Conservation (phyloP, 1,284 basidiomycete species). For the Cryptococcus sp. region DNA sequence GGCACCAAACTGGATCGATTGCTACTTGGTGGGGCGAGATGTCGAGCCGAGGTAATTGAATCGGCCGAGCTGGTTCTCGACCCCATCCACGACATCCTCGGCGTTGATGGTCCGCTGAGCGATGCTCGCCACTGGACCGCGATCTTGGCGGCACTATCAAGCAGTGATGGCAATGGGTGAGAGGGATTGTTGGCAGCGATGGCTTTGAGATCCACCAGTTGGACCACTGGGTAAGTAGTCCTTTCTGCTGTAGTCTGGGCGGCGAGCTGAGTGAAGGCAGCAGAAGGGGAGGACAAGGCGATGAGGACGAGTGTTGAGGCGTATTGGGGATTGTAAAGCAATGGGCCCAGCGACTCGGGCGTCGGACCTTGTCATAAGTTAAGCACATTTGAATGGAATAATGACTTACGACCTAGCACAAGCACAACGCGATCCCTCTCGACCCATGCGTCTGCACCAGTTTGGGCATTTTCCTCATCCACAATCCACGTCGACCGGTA, state of each 20-base stretch:
- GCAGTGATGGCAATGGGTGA: slow-evolving; percentile 21
- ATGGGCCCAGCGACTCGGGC: slow-evolving; percentile 22
- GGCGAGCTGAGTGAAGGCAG: slow-evolving; percentile 24
- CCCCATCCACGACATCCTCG: neutral
- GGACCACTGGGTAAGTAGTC: slow-evolving; percentile 32
- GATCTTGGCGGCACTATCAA: slow-evolving; percentile 22
- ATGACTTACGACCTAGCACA: slow-evolving; percentile 30
- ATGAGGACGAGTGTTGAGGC: slow-evolving; percentile 32
- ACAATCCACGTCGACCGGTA: slow-evolving; percentile 25
- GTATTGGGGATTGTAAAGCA: slow-evolving; percentile 33
- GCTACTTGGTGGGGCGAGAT: slow-evolving; percentile 7
- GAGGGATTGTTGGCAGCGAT: slow-evolving; percentile 1
- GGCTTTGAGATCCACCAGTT: slow-evolving; percentile 19
- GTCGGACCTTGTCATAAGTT: slow-evolving; percentile 19
- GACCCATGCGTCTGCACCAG: slow-evolving; percentile 25
- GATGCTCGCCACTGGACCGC: slow-evolving; percentile 21
- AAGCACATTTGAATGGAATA: neutral
- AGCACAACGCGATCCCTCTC: slow-evolving; percentile 25
- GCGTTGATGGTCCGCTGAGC: neutral
- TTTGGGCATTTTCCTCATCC: slow-evolving; percentile 21
- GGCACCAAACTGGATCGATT: neutral
- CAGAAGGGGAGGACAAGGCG: slow-evolving; percentile 19
- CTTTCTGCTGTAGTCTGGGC: slow-evolving; percentile 28
- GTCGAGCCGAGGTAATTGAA: slow-evolving; percentile 9
- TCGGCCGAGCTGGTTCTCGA: slow-evolving; percentile 10